phyloP scores from a whole-genome alignment of 2,329 filamentous ascomycete genomes.

The Gremmenia infestans region DNA sequence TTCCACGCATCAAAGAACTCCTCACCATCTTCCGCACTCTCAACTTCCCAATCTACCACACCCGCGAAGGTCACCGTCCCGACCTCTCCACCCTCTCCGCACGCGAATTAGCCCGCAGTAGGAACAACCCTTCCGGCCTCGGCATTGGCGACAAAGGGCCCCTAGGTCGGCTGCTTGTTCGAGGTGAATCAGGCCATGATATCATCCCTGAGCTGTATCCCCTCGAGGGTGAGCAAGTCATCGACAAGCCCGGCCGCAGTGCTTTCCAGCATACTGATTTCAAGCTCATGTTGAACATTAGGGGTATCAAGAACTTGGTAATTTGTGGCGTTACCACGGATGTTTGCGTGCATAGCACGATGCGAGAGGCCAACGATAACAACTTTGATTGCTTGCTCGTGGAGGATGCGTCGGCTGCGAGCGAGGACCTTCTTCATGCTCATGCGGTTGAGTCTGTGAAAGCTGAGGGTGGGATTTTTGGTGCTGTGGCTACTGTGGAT shows the following conservation, averaged over 20 bases:
- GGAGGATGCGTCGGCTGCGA: slow-evolving; percentile 30
- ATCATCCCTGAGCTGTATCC: slow-evolving; percentile 42
- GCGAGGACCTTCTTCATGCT: slow-evolving; percentile 24
- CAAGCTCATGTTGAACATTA: slow-evolving; percentile 28
- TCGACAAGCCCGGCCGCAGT: slow-evolving; percentile 33
- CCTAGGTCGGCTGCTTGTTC: slow-evolving; percentile 52
- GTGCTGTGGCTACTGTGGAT: slow-evolving; percentile 26
- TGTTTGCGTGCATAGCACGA: slow-evolving; percentile 33
- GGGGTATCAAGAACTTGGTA: slow-evolving; percentile 31
- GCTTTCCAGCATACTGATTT: slow-evolving; percentile 37
- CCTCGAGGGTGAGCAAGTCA: slow-evolving; percentile 25
- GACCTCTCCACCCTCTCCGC: slow-evolving; percentile 51
- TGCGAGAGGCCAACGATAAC: slow-evolving; percentile 34
- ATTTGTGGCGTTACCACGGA: slow-evolving; percentile 34
- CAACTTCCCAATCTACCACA: slow-evolving; percentile 42
- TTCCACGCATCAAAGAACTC: slow-evolving; percentile 38
- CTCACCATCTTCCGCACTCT: slow-evolving; percentile 38
- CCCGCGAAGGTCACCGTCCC: slow-evolving; percentile 48
- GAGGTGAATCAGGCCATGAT: slow-evolving; percentile 53
- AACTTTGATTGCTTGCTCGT: slow-evolving; percentile 32
- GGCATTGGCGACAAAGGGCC: slow-evolving; percentile 49
- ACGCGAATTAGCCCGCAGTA: slow-evolving; percentile 48
- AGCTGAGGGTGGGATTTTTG: slow-evolving; percentile 34
- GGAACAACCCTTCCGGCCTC: slow-evolving; percentile 45
- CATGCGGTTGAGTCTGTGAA: slow-evolving; percentile 29